A percentile compares a stretch with the other conserved stretches of the same genome.
Evolutionary conservation across 139 green algal genomes (phyloP).

Genomic region (Penium margaritaceum): DNA sequence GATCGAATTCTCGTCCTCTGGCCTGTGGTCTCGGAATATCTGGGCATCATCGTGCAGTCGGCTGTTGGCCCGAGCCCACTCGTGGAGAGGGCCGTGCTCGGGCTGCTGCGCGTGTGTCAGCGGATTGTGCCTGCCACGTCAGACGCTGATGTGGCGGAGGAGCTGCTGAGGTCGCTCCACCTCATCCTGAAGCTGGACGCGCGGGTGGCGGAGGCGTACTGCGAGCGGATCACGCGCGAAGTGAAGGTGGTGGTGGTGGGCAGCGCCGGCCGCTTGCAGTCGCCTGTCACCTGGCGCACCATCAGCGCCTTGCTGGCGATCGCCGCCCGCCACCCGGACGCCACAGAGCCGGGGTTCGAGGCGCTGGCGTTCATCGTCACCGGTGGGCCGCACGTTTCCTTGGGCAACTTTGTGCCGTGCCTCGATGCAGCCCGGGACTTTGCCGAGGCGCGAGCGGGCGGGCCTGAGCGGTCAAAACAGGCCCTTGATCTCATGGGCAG

Average conservation of each 20-base stretch:
- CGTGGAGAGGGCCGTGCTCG: slow-evolving; percentile 73
- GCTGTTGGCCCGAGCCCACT: slow-evolving; percentile 47
- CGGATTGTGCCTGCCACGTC: slow-evolving; percentile 84
- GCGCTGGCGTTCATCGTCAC: slow-evolving; percentile 48
- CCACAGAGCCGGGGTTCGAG: slow-evolving; percentile 57
- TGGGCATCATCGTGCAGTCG: slow-evolving; percentile 46
- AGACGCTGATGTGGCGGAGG: slow-evolving; percentile 75
- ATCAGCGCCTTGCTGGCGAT: slow-evolving; percentile 71
- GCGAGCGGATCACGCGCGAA: slow-evolving; percentile 53
- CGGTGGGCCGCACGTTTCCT: slow-evolving; percentile 35
- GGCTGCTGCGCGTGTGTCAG: slow-evolving; percentile 75
- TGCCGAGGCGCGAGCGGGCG: slow-evolving; percentile 14
- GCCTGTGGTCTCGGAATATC: slow-evolving; percentile 64
- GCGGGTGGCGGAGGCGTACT: slow-evolving; percentile 49
- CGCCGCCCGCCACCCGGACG: slow-evolving; percentile 60
- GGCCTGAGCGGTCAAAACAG: slow-evolving; percentile 38
- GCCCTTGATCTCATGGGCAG: slow-evolving; percentile 54
- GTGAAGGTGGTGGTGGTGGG: slow-evolving; percentile 28
- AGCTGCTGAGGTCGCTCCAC: slow-evolving; percentile 67
- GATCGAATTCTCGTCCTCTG: slow-evolving; percentile 77
- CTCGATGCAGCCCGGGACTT: slow-evolving; percentile 46
- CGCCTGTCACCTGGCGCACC: slow-evolving; percentile 70
- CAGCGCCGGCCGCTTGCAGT: slow-evolving; percentile 36
- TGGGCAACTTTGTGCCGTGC: slow-evolving; percentile 43
- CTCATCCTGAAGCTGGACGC: slow-evolving; percentile 71